Conservation (phyloP, 495 filamentous ascomycete genomes). For the Cercophora newfieldiana region DNA sequence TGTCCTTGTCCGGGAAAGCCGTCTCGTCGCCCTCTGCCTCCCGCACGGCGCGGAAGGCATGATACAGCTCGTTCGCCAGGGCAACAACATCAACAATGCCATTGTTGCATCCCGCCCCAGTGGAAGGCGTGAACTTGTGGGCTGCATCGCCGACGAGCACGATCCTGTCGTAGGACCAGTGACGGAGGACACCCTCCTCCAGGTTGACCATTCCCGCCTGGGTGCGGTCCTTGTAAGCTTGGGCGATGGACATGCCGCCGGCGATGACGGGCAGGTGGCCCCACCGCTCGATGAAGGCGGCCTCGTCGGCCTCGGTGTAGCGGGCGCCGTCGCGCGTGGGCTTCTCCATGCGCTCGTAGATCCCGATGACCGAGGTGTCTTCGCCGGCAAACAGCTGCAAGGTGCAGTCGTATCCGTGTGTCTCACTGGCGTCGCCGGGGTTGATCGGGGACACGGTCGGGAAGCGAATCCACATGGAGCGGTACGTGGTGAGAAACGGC, state of each 20-base stretch:
- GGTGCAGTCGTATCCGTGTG: constrained; percentile 22
- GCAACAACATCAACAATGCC: constrained; percentile 46
- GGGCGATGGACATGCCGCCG: constrained; percentile 29
- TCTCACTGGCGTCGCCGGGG: constrained; percentile 14
- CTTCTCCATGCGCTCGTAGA: constrained; percentile 45
- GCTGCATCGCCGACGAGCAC: constrained; percentile 47
- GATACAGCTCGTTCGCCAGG: constrained; percentile 38
- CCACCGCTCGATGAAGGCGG: constrained; percentile 25
- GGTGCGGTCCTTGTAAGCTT: constrained; percentile 34
- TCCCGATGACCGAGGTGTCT: constrained; percentile 37
- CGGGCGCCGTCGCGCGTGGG: constrained; percentile 39
- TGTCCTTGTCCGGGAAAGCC: not conserved
- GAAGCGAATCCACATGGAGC: constrained; percentile 15
- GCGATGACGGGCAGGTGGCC: constrained; percentile 34
- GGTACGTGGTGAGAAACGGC: constrained; percentile 39
- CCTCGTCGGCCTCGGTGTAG: constrained; percentile 41
- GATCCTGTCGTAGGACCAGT: constrained; percentile 42
- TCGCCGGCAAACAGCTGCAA: constrained; percentile 28
- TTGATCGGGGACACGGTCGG: not conserved
- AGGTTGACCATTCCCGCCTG: constrained; percentile 30
- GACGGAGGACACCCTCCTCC: constrained; percentile 42
- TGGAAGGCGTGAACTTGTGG: constrained; percentile 44
- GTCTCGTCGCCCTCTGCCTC: not conserved
- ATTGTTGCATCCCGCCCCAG: constrained; percentile 41
- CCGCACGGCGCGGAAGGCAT: not conserved